Evolutionary conservation across 495 filamentous ascomycete species (phyloP).

Genomic region (Articulospora tetracladia): DNA sequence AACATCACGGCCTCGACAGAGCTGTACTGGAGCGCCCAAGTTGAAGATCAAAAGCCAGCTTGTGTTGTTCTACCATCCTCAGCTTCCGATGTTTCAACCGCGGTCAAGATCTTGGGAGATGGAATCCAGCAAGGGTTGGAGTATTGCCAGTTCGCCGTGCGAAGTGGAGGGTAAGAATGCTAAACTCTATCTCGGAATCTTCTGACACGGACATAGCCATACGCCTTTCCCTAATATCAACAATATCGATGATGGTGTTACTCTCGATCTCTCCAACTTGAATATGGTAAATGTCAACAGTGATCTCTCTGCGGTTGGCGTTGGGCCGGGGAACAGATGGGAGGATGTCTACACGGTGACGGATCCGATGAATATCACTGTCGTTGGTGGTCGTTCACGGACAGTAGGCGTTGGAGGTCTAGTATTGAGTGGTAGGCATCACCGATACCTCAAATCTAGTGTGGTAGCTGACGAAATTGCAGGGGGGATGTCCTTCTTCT

Average conservation of each 20-base stretch:
- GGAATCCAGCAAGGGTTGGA: constrained; percentile 6
- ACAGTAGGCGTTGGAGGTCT: constrained; percentile 22
- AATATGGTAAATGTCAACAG: constrained; percentile 12
- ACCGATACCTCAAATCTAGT: background rate
- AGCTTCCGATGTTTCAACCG: constrained; percentile 27
- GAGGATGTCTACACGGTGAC: constrained; percentile 48
- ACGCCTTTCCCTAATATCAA: constrained; percentile 22
- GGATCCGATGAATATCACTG: constrained; percentile 37
- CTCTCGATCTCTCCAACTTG: constrained; percentile 29
- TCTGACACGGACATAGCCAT: constrained; percentile 24
- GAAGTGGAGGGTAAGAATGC: background rate
- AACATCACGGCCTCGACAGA: background rate
- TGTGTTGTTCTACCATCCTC: constrained; percentile 32
- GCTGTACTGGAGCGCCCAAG: constrained; percentile 8
- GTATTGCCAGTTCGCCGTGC: constrained; percentile 31
- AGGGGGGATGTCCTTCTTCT: constrained; percentile 40
- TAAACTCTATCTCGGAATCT: background rate
- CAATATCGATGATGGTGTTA: constrained; percentile 32
- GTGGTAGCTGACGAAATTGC: background rate
- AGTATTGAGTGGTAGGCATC: constrained; percentile 14
- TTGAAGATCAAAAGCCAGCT: constrained; percentile 14
- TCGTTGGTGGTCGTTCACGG: constrained; percentile 35
- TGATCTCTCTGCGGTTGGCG: constrained; percentile 8
- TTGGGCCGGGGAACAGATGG: constrained; percentile 43
- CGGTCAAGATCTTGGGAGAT: constrained; percentile 4